Conservation (phyloP, 257 asterid species). For the Solanum habrochaites region DNA sequence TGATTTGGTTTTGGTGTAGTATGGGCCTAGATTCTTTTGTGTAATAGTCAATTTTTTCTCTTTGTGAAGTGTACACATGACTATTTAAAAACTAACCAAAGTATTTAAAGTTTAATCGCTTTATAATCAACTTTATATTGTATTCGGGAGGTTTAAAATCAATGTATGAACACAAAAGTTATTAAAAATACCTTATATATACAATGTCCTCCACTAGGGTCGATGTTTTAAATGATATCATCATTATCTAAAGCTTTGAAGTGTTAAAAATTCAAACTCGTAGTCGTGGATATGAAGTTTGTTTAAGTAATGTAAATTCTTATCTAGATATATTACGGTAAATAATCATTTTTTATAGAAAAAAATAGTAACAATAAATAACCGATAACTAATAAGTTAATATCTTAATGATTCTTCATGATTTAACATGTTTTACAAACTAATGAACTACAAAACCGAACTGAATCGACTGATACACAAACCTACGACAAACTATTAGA, state of each 20-base stretch:
- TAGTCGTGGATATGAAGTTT: too few relatives aligned
- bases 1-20: not conserved
- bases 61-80: not conserved
- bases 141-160: not conserved
- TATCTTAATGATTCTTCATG: not conserved
- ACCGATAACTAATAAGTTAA: not conserved
- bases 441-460: not conserved
- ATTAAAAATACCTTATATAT: too few relatives aligned
- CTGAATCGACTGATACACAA: not conserved
- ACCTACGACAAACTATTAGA: not conserved
- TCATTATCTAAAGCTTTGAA: not conserved
- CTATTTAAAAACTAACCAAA: not conserved
- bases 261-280: too few relatives aligned
- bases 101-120: not conserved
- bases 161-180: not conserved
- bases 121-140: not conserved
- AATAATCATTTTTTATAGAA: not conserved
- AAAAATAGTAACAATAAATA: not conserved
- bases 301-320: not conserved
- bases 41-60: not conserved
- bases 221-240: too few relatives aligned
- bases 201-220: not conserved
- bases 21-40: not conserved
- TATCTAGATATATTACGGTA: not conserved
- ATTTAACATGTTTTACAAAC: not conserved